Base-by-base conservation (phyloP, 192 early-diverging fungal species). In the Borealophlyctis nickersoniae region DNA sequence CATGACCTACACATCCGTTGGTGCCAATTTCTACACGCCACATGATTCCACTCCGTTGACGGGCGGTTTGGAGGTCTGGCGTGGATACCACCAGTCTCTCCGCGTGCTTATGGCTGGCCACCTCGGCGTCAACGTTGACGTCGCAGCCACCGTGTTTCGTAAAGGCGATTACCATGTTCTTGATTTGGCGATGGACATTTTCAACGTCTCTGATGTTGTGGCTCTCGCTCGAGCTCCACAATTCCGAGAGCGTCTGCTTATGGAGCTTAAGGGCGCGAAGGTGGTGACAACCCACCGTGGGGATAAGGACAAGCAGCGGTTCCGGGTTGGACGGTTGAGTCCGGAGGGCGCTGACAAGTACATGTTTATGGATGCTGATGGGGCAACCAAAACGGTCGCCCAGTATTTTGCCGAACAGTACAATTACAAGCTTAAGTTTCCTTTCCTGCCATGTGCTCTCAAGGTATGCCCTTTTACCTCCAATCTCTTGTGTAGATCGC, bases 381-480 rank as follows among this genome's bases (percentile, higher is more conserved):
- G 66, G 16, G 49, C 28, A 4, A 49, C 70, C 16, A 39, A 50
- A 0, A 59, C 59, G 7, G 66, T 79, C 14, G 36, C 52, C 22
- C 31, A 73, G 24, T 79, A 79, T 58, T 96, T 91, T 56, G 48
- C 66, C 34, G 67, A 79, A 24, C 75, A 76, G 4, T 91, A 91
- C 68, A 83, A 83, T 67, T 77, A 80, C 36, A 71, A 60, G 3
- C 67, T 96, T 27, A 32, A 62, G 33, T 94, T 78, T 56, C 88
- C 92, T 14, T 80, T 80, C 60, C 69, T 93, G 59, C 93, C 92
- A 0, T 81, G 87, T 14, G 87, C 86, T 26, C 73, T 82, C 34
- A 69, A 64, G 60, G 76, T 75, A n/a, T n/a, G 66, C 31, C 22
- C 30, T 24, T 49, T 23, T 28, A 11, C 57, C 14, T 19, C 32